A percentile compares a stretch with the other conserved stretches of the same genome.
Evolutionary conservation across 1,284 basidiomycete genomes (phyloP).

Genomic region (Ceratobasidium sp.): DNA sequence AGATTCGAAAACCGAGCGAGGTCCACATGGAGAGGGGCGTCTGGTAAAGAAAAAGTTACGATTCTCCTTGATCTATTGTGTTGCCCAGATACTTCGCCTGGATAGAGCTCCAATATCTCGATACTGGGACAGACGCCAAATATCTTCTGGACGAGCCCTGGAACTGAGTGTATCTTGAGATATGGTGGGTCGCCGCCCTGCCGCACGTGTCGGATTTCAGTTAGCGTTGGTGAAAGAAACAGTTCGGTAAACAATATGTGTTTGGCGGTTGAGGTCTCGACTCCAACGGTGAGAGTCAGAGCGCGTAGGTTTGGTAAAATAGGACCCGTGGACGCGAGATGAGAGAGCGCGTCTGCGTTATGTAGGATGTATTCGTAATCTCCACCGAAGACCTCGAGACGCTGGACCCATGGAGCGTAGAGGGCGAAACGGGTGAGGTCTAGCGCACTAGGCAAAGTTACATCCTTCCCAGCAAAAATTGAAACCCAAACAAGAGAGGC

Average conservation of each 20-base stretch:
- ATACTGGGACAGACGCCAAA: neutral
- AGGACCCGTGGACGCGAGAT: too few species aligned
- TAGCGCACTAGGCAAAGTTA: too few species aligned
- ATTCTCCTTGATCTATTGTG: neutral
- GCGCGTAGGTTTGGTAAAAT: too few species aligned
- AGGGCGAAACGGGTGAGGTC: neutral
- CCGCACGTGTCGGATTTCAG: neutral
- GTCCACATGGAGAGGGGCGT: neutral
- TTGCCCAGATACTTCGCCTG: neutral
- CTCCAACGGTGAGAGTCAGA: too few species aligned
- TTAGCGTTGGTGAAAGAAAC: neutral
- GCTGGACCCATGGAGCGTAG: neutral
- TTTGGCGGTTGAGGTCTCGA: too few species aligned
- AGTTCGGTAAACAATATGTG: neutral
- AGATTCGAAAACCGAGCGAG: neutral
- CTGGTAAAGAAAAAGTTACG: neutral
- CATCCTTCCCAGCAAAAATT: too few species aligned
- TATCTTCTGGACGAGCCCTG: neutral
- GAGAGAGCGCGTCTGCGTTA: too few species aligned
- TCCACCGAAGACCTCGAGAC: neutral
- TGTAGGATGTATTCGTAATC: too few species aligned
- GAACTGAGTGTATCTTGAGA: too few species aligned
- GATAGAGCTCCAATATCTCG: conserved; percentile 1
- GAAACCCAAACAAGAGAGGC: too few species aligned
- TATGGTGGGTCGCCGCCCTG: too few species aligned